Base-by-base conservation (phyloP, 768 basidiomycete genomes). In the Leccinum subgranulosum region DNA sequence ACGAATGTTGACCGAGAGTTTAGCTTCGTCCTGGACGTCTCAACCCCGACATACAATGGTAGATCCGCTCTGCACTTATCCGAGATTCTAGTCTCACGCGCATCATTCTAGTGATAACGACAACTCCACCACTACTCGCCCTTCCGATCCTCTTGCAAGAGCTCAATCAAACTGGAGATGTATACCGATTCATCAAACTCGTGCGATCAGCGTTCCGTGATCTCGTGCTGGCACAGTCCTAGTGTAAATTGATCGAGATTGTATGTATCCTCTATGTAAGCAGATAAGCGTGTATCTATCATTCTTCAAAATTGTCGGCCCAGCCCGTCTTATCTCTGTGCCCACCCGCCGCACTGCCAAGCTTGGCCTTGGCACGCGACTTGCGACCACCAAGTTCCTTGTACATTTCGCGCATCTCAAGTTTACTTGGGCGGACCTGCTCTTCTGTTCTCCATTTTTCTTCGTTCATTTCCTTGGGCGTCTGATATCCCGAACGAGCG, bases 381-480 rank as follows among this genome's bases (percentile, higher is more conserved):
- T 95, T 97, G 60, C 94, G 81, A 15, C 94, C 94, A 19, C 88
- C 89, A 10, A 95, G 75, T 55, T 91, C 88, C 75, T 95, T 95
- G 76, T 96, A 97, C 80, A 88, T 86, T 65, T 88, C 89, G 41
- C 94, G 82, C 88, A 94, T 92, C 72, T 94, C 91, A 3, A 84
- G 58, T 73, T 95, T 96, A 49, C 83, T 83, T 28, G 90, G 92
- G 47, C 70, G 64, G 19, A 74, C 77, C 19, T 77, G 75, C 10
- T 86, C 83, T 6, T 81, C 81, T 60, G 84, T 81, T 34, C 70
- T 69, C 56, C 92, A 93, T 60, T 79, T 81, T 66, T 92, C 92
- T 64, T 94, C 92, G 34, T 84, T 85, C 23, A 86, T 60, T 67
- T 93, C 91, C 27, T 83, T 79, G 8, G 92, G 91, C 0, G 91